Evolutionary conservation across 768 basidiomycete genomes (phyloP).

Genomic region (Suillus subalutaceus): DNA sequence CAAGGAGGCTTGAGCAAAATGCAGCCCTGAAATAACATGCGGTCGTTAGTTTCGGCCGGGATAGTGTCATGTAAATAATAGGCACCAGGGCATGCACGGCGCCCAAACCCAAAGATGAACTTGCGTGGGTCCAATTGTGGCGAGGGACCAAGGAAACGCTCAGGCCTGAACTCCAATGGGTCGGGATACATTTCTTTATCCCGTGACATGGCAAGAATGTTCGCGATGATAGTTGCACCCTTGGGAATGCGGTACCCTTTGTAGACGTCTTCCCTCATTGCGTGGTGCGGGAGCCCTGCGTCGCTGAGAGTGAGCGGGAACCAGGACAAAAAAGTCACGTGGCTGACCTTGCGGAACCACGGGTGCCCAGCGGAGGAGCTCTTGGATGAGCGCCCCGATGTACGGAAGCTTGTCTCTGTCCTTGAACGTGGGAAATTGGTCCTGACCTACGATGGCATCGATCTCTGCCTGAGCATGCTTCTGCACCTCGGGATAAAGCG

Average conservation of each 20-base stretch:
- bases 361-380: slow-evolving; percentile 26
- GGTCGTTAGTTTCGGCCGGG: not conserved
- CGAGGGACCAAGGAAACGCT: slow-evolving; percentile 38
- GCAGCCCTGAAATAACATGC: not conserved
- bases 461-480: slow-evolving; percentile 30
- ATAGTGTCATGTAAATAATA: not conserved
- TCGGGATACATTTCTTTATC: slow-evolving; percentile 42
- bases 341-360: slow-evolving; percentile 10
- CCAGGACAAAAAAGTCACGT: too few species aligned
- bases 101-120: slow-evolving; percentile 23
- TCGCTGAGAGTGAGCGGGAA: not conserved
- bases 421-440: slow-evolving; percentile 24
- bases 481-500: slow-evolving; percentile 28
- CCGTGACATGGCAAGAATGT: slow-evolving; percentile 5
- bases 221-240: not conserved
- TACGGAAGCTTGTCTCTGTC: slow-evolving; percentile 30
- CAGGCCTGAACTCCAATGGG: slow-evolving; percentile 52
- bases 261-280: slow-evolving; percentile 19
- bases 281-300: not conserved
- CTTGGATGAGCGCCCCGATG: slow-evolving; percentile 26
- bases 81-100: slow-evolving; percentile 21
- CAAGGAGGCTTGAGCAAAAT: slow-evolving; percentile 37
- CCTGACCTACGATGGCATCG: slow-evolving; percentile 26
- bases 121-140: slow-evolving; percentile 18
- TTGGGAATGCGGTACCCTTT: slow-evolving; percentile 15